These are phyloP conservation scores for Talaromyces piceae DNA, from an alignment of 2,329 filamentous ascomycete genomes.

Conservation along the genomic window DNA sequence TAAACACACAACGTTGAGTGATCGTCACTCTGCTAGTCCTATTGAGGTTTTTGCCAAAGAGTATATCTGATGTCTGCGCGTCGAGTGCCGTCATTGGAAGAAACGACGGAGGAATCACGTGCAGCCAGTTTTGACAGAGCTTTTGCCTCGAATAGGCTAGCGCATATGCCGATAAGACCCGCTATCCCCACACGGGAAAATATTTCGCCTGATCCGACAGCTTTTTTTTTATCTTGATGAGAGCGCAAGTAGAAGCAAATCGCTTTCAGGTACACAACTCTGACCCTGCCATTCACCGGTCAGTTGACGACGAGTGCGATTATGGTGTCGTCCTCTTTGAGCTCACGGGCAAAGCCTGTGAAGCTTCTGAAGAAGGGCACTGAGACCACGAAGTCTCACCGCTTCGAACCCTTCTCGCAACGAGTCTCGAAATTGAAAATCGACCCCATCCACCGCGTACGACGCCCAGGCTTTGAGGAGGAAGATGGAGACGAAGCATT, in stretches of 20 bases:
- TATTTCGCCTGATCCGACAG: constrained; percentile 30
- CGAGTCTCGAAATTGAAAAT: constrained; percentile 89
- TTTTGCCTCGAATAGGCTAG: constrained; percentile 7
- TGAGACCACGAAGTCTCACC: constrained; percentile 70
- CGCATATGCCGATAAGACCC: constrained; percentile 3
- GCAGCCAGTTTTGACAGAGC: constrained; percentile 4
- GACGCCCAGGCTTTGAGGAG: constrained; percentile 70
- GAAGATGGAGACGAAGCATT: constrained; percentile 67
- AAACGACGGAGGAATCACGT: constrained; percentile 5
- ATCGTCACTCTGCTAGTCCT: no score
- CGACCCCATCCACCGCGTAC: constrained; percentile 84
- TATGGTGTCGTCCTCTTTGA: constrained; percentile 50
- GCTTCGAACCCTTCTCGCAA: constrained; percentile 84
- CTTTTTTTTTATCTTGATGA: constrained; percentile 9
- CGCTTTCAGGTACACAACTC: constrained; percentile 20
- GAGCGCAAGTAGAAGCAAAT: constrained; percentile 6
- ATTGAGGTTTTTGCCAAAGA: neutral
- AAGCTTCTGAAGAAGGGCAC: constrained; percentile 63
- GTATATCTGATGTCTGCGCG: neutral
- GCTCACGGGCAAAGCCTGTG: constrained; percentile 60
- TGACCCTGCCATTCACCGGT: constrained; percentile 14
- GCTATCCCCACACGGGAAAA: constrained; percentile 15
- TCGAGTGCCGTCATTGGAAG: constrained; percentile 11
- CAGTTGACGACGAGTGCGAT: constrained; percentile 5
- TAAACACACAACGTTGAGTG: no score